Percentiles rank a stretch among this genome's conserved stretches.
phyloP scores from a whole-genome alignment of 1,284 basidiomycete species.

The Termitomyces sp. region DNA sequence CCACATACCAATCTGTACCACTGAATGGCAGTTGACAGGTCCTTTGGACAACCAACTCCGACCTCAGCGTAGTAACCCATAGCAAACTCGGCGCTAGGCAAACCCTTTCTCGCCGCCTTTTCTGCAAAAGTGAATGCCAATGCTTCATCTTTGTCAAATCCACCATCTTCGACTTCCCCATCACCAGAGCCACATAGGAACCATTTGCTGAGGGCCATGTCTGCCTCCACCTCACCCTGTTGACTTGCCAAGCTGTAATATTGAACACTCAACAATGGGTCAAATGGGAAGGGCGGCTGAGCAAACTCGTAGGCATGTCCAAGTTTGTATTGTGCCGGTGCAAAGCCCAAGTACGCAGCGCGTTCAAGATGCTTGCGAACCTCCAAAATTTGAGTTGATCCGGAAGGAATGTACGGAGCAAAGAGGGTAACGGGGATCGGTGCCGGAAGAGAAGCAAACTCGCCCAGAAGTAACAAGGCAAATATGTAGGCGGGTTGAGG shows the following conservation, averaged over 20 bases:
- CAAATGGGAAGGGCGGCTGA: constrained; percentile 79
- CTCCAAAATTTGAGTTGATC: constrained; percentile 38
- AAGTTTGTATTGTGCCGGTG: constrained; percentile 90
- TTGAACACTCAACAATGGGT: constrained; percentile 86
- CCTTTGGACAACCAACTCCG: constrained; percentile 65
- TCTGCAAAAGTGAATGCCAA: constrained; percentile 89
- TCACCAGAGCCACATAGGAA: constrained; percentile 75
- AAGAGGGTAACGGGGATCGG: constrained; percentile 54
- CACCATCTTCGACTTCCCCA: constrained; percentile 45
- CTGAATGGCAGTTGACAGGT: constrained; percentile 56
- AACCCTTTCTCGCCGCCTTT: constrained; percentile 78
- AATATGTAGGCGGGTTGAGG: constrained; percentile 87
- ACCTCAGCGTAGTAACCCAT: constrained; percentile 92
- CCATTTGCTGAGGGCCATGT: constrained; percentile 96
- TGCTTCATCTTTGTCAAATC: constrained; percentile 85
- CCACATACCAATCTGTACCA: constrained; percentile 68
- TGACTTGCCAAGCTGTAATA: constrained; percentile 87
- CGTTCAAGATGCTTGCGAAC: constrained; percentile 66
- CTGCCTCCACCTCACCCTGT: constrained; percentile 85
- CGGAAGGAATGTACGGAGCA: constrained; percentile 42
- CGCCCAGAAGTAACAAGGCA: constrained; percentile 78
- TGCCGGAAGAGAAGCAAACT: constrained; percentile 61
- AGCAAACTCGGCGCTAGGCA: constrained; percentile 88
- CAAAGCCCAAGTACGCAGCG: constrained; percentile 82
- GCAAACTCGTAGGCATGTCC: constrained; percentile 93